Base-by-base conservation (phyloP, 768 basidiomycete genomes). In the Auriscalpium vulgare region DNA sequence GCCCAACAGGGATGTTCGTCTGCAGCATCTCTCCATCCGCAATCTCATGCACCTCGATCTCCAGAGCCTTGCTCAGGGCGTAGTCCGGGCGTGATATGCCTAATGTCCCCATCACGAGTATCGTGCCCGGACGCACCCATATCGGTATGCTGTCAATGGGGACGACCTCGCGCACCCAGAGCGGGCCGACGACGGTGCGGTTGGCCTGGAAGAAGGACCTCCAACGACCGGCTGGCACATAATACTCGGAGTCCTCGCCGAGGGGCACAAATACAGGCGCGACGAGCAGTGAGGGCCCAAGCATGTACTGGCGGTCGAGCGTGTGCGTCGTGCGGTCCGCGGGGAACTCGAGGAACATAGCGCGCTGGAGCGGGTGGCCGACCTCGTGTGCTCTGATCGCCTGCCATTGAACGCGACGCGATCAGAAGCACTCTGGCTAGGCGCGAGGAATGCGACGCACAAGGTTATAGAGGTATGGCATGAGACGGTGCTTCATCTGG, bases 401-500 rank as follows among this genome's bases (percentile, higher is more conserved):
- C 82, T 83, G 21, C 14, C 53, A 50, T 37, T 37, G 23, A 10
- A 45, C 14, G 21, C 49, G 14, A 53, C 21, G 16, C 11, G 10
- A 19, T 34, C 16, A 38, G 29, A 29, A 29, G 29, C 29, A 1
- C 29, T 4, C 29, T 3, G 29, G 7, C 29, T 29, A 29, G 4
- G 7, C 16, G 37, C 45, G 46, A 23, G 19, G 23, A 21, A 56
- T 16, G 29, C 16, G 37, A 66, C 75, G 56, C 59, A 82, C 81
- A 56, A 81, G 68, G 48, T 76, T 68, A 58, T 83, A 83, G 13
- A 90, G 67, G 66, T 88, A 88, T 0, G 87, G 88, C 85, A 88
- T 88, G 51, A 90, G 70, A 38, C 84, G 71, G 68, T 87, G 79
- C 65, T 87, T 88, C 10, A 76, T 74, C 54, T 83, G 77, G 47